Evolutionary conservation across 1,139 yeast genomes (phyloP).

Genomic region (Yamadazyma atmosphaerica): DNA sequence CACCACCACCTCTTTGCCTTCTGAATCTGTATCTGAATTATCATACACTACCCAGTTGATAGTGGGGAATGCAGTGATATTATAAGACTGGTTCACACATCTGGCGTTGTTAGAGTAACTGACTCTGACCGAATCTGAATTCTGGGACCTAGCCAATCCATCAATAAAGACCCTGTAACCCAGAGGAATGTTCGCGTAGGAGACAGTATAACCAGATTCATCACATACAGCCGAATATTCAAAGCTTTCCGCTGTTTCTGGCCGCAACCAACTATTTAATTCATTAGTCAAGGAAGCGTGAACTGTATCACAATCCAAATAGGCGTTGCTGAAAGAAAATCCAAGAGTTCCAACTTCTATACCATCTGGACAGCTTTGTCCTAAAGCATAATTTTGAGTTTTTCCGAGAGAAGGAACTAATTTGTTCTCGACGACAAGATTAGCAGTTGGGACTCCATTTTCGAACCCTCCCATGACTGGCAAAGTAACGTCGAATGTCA

Average conservation of each 20-base stretch:
- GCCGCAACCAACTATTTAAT: constrained; percentile 24
- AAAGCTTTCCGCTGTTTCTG: constrained; percentile 13
- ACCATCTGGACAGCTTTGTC: constrained; percentile 25
- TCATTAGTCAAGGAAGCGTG: constrained; percentile 22
- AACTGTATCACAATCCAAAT: constrained; percentile 24
- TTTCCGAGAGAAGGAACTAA: constrained; percentile 18
- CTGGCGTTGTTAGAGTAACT: constrained; percentile 8
- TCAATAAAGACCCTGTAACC: constrained; percentile 34
- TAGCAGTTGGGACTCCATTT: neutral
- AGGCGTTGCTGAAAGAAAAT: constrained; percentile 9
- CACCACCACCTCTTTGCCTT: constrained; percentile 22
- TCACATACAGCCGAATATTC: constrained; percentile 18
- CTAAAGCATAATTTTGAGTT: constrained; percentile 19
- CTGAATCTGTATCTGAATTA: constrained; percentile 17
- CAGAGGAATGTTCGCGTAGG: constrained; percentile 26
- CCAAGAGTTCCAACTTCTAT: constrained; percentile 26
- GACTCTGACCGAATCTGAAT: neutral
- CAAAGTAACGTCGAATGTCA: constrained; percentile 18
- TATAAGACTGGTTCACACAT: constrained; percentile 7
- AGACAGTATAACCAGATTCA: constrained; percentile 11
- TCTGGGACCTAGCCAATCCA: constrained; percentile 10
- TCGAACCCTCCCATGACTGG: neutral
- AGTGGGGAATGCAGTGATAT: constrained; percentile 3
- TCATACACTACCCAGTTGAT: constrained; percentile 11
- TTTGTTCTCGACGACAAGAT: constrained; percentile 8